Conservation (phyloP, 441 rosid genomes). For the Gossypium laxum region DNA sequence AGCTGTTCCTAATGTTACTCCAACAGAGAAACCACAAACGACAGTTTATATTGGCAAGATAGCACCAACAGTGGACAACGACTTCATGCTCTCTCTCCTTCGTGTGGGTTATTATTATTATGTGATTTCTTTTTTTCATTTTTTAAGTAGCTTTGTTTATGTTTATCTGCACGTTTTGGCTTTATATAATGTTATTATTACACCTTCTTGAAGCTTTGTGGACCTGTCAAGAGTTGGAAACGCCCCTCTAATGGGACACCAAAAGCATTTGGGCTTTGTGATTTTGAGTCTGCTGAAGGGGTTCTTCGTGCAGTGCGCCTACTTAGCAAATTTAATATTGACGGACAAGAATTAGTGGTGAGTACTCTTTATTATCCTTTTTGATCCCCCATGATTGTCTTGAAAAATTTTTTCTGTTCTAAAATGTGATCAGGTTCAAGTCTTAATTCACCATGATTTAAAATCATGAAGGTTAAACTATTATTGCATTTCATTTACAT, state of each 20-base stretch:
- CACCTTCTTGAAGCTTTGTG: conserved; percentile 58
- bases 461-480: not conserved
- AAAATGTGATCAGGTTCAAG: not conserved
- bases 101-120: conserved; percentile 10
- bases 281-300: conserved; percentile 93
- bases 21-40: conserved; percentile 84
- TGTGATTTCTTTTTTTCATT: not conserved
- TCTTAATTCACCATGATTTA: not conserved
- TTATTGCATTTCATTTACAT: not conserved
- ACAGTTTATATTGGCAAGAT: conserved; percentile 95
- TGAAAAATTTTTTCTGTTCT: not conserved
- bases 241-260: conserved; percentile 78
- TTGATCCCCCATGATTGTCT: not conserved
- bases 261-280: conserved; percentile 88
- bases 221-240: conserved; percentile 85
- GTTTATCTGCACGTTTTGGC: conserved; percentile 7
- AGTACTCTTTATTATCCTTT: conserved; percentile 18
- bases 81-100: conserved; percentile 72
- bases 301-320: conserved; percentile 89
- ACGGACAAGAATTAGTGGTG: conserved; percentile 92
- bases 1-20: conserved; percentile 49
- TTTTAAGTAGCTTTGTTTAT: not conserved
- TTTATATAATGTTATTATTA: conserved; percentile 13
- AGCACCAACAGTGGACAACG: conserved; percentile 73
- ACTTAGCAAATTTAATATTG: conserved; percentile 73